Conservation (phyloP, 257 asterid species). For the Handroanthus guayacan region DNA sequence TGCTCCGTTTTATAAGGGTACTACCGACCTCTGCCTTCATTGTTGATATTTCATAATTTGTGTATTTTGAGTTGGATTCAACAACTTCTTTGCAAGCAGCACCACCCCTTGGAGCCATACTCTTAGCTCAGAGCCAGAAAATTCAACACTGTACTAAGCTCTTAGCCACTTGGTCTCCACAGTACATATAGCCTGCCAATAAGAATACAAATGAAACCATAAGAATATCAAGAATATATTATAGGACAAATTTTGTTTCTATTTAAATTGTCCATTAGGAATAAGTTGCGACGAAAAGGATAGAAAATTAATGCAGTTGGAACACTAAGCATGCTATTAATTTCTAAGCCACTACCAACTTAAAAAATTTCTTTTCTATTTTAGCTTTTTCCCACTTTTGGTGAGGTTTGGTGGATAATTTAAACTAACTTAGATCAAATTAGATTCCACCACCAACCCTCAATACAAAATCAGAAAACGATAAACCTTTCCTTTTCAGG, state of each 20-base stretch:
- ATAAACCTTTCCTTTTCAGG: conserved; percentile 45
- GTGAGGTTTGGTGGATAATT: conserved; percentile 57
- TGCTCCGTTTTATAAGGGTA: conserved; percentile 29
- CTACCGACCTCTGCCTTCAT: conserved; percentile 51
- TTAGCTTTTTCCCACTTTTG: conserved; percentile 31
- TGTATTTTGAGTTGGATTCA: conserved; percentile 51
- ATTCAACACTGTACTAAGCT: conserved; percentile 12
- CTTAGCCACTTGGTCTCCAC: conserved; percentile 26
- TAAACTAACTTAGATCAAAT: conserved; percentile 54
- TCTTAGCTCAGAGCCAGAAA: conserved; percentile 16
- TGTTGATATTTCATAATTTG: conserved; percentile 43
- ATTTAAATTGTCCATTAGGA: conserved; percentile 36
- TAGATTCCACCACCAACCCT: conserved; percentile 65
- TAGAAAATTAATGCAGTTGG: conserved; percentile 33
- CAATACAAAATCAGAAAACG: conserved; percentile 46
- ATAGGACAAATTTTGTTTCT: conserved; percentile 29
- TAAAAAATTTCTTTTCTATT: conserved; percentile 30
- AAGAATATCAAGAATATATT: conserved; percentile 32
- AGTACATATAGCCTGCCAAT: conserved; percentile 37
- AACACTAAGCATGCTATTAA: conserved; percentile 29
- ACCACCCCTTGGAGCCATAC: conserved; percentile 70
- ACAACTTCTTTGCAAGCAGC: conserved; percentile 56
- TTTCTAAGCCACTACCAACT: conserved; percentile 34
- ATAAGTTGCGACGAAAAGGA: conserved; percentile 30
- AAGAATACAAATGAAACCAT: conserved; percentile 17